These are phyloP conservation scores for Fagus crenata DNA, from an alignment of 306 rosid genomes.

Conservation along the genomic window DNA sequence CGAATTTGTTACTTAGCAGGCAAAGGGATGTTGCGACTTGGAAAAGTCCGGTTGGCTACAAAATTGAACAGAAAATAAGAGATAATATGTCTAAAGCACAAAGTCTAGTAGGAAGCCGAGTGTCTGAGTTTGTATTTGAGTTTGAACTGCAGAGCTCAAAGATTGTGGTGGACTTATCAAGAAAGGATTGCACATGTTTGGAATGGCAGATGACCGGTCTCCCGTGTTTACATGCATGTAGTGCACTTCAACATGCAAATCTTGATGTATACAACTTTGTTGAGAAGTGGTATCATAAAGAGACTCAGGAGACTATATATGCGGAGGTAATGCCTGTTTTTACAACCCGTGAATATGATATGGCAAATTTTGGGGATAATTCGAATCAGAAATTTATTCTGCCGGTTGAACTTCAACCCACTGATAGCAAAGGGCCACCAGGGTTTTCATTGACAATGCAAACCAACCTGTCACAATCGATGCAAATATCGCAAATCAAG, in stretches of 20 bases:
- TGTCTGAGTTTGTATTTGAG: slow-evolving; percentile 11
- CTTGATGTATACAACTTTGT: slow-evolving; percentile 10
- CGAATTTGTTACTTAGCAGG: neutral
- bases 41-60: neutral
- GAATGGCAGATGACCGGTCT: slow-evolving; percentile 20
- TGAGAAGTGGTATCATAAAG: slow-evolving; percentile 1
- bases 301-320: slow-evolving; percentile 5
- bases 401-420: neutral
- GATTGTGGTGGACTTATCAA: slow-evolving; percentile 4
- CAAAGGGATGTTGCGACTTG: neutral
- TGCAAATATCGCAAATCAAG: too few species aligned
- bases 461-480: neutral
- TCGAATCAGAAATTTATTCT: neutral
- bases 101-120: neutral
- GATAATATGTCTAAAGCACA: slow-evolving; percentile 6
- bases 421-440: neutral
- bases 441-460: too few species aligned
- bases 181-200: slow-evolving; percentile 5
- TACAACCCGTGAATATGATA: neutral
- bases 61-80: slow-evolving; percentile 5
- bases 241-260: slow-evolving; percentile 11
- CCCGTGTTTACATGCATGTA: slow-evolving; percentile 16
- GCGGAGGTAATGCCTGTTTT: slow-evolving; percentile 1
- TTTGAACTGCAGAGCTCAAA: neutral
- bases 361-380: neutral